A percentile compares a stretch with the other conserved stretches of the same genome.
phyloP scores from a whole-genome alignment of 257 asterid species.

The Solanum medicagineum region DNA sequence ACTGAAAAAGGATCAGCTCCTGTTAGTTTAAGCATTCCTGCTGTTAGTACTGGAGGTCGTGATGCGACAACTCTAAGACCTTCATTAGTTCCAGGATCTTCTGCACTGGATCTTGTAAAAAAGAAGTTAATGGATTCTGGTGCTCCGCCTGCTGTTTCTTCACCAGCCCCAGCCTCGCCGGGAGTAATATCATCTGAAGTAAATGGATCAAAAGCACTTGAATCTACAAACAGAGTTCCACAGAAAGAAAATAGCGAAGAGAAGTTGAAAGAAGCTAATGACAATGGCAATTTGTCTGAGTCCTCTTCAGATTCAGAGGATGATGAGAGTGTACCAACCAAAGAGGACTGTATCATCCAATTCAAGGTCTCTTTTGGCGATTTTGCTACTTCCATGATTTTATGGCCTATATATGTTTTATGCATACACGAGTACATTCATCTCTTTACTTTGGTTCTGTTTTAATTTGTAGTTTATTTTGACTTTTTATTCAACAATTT shows the following conservation, averaged over 20 bases:
- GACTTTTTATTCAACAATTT: background rate
- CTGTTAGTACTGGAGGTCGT: constrained; percentile 92
- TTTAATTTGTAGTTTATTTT: background rate
- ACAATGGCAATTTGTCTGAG: constrained; percentile 60
- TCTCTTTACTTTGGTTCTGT: background rate
- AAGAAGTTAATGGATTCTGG: constrained; percentile 96
- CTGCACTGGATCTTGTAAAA: constrained; percentile 95
- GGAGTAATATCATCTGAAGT: constrained; percentile 37
- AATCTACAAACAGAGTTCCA: constrained; percentile 30
- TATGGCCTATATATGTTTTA: background rate
- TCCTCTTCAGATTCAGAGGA: constrained; percentile 94
- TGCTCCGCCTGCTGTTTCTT: constrained; percentile 36
- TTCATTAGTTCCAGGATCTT: constrained; percentile 38
- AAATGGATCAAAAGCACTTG: constrained; percentile 54
- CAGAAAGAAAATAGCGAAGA: constrained; percentile 58
- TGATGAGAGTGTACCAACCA: constrained; percentile 77
- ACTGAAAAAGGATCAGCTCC: constrained; percentile 61
- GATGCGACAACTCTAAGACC: constrained; percentile 66
- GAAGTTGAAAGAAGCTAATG: constrained; percentile 50
- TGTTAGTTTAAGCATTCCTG: constrained; percentile 72
- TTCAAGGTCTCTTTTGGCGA: constrained; percentile 53
- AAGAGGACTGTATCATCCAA: constrained; percentile 68
- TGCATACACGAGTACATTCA: background rate
- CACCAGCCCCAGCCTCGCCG: constrained; percentile 42
- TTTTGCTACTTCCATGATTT: background rate